phyloP scores from a whole-genome alignment of 768 basidiomycete genomes.

The Cystoderma amianthinum region DNA sequence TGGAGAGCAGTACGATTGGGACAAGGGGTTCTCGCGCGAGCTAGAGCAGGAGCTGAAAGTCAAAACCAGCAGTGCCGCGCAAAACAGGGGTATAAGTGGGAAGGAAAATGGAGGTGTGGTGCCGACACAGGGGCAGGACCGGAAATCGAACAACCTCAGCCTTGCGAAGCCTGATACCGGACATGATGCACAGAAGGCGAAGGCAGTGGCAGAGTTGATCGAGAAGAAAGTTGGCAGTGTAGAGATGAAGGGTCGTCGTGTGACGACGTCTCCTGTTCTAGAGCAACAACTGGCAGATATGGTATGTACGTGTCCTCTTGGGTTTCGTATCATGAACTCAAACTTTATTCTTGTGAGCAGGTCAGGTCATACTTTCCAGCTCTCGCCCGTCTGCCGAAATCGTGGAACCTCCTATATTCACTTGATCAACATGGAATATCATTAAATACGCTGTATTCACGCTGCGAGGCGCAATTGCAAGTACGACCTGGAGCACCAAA shows the following conservation, averaged over 20 bases:
- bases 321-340: too few species aligned
- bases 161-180: background rate
- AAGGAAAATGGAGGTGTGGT: background rate
- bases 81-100: background rate
- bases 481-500: conserved; percentile 18
- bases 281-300: conserved; percentile 45
- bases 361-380: conserved; percentile 69
- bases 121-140: too few species aligned
- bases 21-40: conserved; percentile 53
- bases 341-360: too few species aligned
- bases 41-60: conserved; percentile 31
- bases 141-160: background rate
- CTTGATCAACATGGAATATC: conserved; percentile 95
- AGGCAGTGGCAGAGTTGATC: conserved; percentile 35
- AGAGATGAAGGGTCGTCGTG: conserved; percentile 47
- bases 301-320: conserved; percentile 40
- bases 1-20: conserved; percentile 61
- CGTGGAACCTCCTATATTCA: conserved; percentile 82
- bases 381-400: conserved; percentile 57
- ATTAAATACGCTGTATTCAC: conserved; percentile 76
- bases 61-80: background rate
- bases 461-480: conserved; percentile 39
- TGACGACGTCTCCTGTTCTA: conserved; percentile 47
- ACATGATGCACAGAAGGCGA: conserved; percentile 4
- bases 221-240: conserved; percentile 46